Base-by-base conservation (phyloP, 176 grass and related monocot genomes). In the Triticum urartu region DNA sequence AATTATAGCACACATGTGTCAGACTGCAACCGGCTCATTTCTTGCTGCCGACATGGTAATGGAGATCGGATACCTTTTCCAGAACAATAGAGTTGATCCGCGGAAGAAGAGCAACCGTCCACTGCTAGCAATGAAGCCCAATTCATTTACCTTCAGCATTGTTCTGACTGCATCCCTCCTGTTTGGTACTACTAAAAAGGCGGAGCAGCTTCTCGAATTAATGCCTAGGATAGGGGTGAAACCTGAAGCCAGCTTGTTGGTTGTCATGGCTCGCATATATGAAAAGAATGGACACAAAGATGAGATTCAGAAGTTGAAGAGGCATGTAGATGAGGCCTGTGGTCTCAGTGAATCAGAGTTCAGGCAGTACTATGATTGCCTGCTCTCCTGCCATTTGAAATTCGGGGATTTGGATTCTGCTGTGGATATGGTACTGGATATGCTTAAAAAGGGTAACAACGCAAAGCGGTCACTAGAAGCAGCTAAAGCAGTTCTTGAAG, bases 221-320 rank as follows among this genome's bases (percentile, higher is more conserved):
- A 93, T 98, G 84, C 90, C 90, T 21, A 80, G 79, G 84, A 85
- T 98, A 72, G 72, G 84, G 20, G 84, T 94, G 79, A 95, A 86
- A 78, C 93, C 96, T 60, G 88, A 93, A 80, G 82, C 67, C 10
- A 87, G 79, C 24, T 80, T 94, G 68, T 52, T 98, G 70, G 84
- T 94, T 91, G 80, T 92, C 26, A 95, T 98, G 91, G 93, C 93
- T 62, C 47, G 65, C 74, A 85, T 95, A 89, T 95, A 98, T 85
- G 93, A 95, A 77, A 95, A 92, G 47, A 95, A 98, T 88, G 93
- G 91, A 14, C 93, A 68, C 74, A 95, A 84, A 79, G 81, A 94
- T 91, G 93, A 95, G 82, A 76, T 98, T 80, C 87, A 34, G 64
- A 98, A 88, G 81, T 79, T 98, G 77, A 95, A 91, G 85, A 77